phyloP scores from a whole-genome alignment of 2,329 filamentous ascomycete genomes.

The Colletotrichum destructivum region DNA sequence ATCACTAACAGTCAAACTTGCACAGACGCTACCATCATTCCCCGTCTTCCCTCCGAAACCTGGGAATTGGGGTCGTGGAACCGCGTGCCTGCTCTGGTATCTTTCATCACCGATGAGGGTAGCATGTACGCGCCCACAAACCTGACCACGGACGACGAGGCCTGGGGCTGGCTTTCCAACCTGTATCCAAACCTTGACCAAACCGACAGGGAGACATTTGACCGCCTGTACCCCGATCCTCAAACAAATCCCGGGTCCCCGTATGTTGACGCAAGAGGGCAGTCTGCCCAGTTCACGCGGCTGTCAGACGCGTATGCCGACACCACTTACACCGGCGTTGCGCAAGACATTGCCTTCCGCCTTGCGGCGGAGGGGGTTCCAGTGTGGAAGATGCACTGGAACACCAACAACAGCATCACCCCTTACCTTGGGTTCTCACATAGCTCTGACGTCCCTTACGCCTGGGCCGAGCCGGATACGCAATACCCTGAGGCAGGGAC shows the following conservation, averaged over 20 bases:
- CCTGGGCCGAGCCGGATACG: conserved; percentile 18
- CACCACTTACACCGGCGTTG: conserved; percentile 19
- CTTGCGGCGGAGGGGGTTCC: conserved; percentile 42
- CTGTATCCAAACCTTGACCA: conserved; percentile 12
- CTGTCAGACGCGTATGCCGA: conserved; percentile 19
- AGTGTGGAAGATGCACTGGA: conserved; percentile 57
- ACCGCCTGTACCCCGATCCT: conserved; percentile 22
- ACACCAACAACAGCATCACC: conserved; percentile 53
- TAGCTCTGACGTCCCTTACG: conserved; percentile 21
- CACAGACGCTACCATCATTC: conserved; percentile 17
- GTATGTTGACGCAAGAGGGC: conserved; percentile 8
- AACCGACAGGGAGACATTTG: conserved; percentile 13
- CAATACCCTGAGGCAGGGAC: conserved; percentile 19
- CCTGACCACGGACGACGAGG: conserved; percentile 25
- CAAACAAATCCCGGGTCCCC: not conserved
- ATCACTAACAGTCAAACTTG: not conserved
- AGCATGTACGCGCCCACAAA: conserved; percentile 30
- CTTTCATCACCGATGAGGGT: conserved; percentile 27
- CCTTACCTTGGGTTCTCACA: conserved; percentile 46
- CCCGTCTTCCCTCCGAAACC: conserved; percentile 20
- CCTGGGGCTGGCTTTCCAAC: conserved; percentile 28
- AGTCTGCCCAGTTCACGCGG: conserved; percentile 31
- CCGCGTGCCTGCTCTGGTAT: conserved; percentile 10
- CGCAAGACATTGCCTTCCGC: conserved; percentile 17
- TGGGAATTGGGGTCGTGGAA: conserved; percentile 28